Percentiles rank a stretch among this genome's conserved stretches.
These are phyloP conservation scores for Dothistroma pini DNA, from an alignment of 2,329 filamentous ascomycete species.

Conservation along the genomic window DNA sequence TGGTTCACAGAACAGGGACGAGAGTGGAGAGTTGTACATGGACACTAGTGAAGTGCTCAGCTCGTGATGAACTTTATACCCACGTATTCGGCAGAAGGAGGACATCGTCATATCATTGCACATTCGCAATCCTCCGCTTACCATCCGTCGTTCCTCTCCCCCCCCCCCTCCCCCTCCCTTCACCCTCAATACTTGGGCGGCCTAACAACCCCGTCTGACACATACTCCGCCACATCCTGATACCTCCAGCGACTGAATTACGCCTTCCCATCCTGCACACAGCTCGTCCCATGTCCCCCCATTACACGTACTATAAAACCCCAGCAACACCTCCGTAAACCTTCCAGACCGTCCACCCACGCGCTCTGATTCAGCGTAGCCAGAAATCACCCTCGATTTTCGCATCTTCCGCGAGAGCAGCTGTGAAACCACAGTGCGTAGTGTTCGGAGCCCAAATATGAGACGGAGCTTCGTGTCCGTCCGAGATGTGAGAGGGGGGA, in stretches of 20 bases:
- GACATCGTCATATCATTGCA: too few relatives aligned
- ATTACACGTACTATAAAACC: constrained; percentile 53
- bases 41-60: too few relatives aligned
- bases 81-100: too few relatives aligned
- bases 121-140: too few relatives aligned
- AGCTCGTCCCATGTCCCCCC: constrained; percentile 22
- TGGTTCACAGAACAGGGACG: background rate
- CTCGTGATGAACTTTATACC: too few relatives aligned
- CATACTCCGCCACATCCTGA: constrained; percentile 36
- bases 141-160: too few relatives aligned
- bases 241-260: constrained; percentile 52
- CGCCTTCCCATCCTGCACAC: constrained; percentile 42
- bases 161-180: too few relatives aligned
- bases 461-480: background rate
- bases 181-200: background rate
- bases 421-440: constrained; percentile 4
- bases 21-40: background rate
- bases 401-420: constrained; percentile 4
- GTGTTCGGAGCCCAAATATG: constrained; percentile 5
- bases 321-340: constrained; percentile 43
- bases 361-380: constrained; percentile 29
- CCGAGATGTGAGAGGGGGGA: background rate
- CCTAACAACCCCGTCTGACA: background rate
- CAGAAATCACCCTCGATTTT: constrained; percentile 18
- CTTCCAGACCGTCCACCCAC: constrained; percentile 36